Evolutionary conservation across 805 yeast genomes (phyloP), one percentile per base, ranked within the genome.

Genomic region (Saturnispora bothae): DNA sequence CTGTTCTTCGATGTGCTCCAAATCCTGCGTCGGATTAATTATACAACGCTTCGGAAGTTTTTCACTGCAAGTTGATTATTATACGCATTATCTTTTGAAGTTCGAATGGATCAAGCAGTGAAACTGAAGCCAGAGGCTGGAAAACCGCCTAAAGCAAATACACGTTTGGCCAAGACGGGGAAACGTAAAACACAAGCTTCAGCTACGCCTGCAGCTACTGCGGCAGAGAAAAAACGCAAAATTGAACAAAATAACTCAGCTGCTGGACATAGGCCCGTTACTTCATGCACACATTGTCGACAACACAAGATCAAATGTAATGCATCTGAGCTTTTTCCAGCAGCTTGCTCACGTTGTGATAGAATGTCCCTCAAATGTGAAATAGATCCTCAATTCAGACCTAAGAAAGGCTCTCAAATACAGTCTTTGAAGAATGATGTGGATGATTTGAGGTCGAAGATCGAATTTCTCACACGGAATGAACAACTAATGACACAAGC

Each of bases 231-330:
- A 26, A 26, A 26, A 26, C 28, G 28, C 15, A 26, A 26, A n/a
- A 26, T 26, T 8, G 28, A 36, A 26, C n/a, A n/a, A n/a, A n/a
- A n/a, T n/a, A n/a, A n/a, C n/a, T n/a, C 29, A 36, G 23, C 50
- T 55, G 68, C 73, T 0, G 78, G 79, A 2, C 89, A 83, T 51
- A 63, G 96, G 40, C 95, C 95, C 0, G 94, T 86, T 2, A 84
- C 95, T 0, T 81, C 95, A 3, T 88, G 96, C 54, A 83, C 95
- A 0, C 92, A 85, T 55, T 88, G 96, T 54, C 73, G 96, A 36
- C 96, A 88, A 54, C 96, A 86, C 57, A 88, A 88, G 59, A 85
- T 88, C 56, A 82, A 81, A 54, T 88, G 96, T 60, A 84, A 88
- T 54, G 96, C 96, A 1, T 72, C 84, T 3, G 88, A 81, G 17